Percentiles rank a stretch among this genome's conserved stretches.
phyloP scores from a whole-genome alignment of 768 basidiomycete genomes.

The Lepiota venenata region DNA sequence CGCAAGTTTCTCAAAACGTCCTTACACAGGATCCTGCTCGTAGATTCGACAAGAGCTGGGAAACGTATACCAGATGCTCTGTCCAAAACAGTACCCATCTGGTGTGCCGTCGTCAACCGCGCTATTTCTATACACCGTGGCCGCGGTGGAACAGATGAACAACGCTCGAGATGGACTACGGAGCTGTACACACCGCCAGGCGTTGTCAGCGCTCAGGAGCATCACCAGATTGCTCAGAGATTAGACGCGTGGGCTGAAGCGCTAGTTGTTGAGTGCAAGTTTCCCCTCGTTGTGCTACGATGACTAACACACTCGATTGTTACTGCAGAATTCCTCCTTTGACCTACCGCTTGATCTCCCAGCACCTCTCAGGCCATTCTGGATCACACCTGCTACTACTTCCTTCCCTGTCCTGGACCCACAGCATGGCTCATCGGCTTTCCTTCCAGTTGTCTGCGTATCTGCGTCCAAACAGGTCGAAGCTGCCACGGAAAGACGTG shows the following conservation, averaged over 20 bases:
- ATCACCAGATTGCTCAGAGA: constrained; percentile 65
- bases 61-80: constrained; percentile 94
- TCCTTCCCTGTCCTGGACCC: constrained; percentile 34
- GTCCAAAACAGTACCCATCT: constrained; percentile 91
- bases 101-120: constrained; percentile 88
- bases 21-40: constrained; percentile 65
- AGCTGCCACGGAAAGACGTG: constrained; percentile 57
- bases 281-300: not conserved
- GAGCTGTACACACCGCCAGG: constrained; percentile 69
- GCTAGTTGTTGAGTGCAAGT: constrained; percentile 50
- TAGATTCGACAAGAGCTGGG: constrained; percentile 91
- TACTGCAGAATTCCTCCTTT: constrained; percentile 66
- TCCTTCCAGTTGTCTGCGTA: constrained; percentile 76
- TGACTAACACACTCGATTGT: not conserved
- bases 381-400: constrained; percentile 75
- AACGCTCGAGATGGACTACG: constrained; percentile 44
- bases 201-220: constrained; percentile 71
- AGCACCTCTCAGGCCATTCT: constrained; percentile 77
- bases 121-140: constrained; percentile 40
- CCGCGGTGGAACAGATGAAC: constrained; percentile 11
- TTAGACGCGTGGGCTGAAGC: constrained; percentile 68
- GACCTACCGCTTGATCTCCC: constrained; percentile 48
- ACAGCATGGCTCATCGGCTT: constrained; percentile 13
- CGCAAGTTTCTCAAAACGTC: constrained; percentile 7
- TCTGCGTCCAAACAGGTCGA: constrained; percentile 76